Conservation (phyloP, 164 flowering plant genomes). For the Tetrastigma voinierianum region DNA sequence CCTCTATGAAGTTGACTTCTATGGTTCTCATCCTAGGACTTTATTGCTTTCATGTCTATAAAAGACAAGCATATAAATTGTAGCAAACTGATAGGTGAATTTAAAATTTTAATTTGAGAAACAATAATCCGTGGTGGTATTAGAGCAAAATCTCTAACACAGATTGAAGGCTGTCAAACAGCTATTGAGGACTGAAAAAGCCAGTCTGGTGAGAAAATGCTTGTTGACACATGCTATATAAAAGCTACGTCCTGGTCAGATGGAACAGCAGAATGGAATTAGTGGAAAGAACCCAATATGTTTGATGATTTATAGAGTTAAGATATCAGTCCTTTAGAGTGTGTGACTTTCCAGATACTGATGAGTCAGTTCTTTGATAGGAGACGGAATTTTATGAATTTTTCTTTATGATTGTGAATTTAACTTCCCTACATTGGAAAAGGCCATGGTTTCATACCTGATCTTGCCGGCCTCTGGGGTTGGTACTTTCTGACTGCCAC, state of each 20-base stretch:
- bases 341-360: background rate
- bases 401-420: no score
- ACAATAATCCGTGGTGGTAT: no score
- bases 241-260: background rate
- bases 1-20: background rate
- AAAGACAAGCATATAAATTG: background rate
- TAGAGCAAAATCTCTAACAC: no score
- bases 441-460: slow-evolving; percentile 52
- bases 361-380: no score
- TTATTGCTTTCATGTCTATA: background rate
- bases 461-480: slow-evolving; percentile 62
- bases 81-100: no score
- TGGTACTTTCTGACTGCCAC: slow-evolving; percentile 81
- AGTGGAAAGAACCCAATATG: no score
- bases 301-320: background rate
- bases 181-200: no score
- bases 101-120: no score
- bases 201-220: no score
- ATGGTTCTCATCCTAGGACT: background rate
- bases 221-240: background rate
- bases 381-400: background rate
- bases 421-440: background rate
- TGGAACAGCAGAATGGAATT: background rate
- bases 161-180: no score
- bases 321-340: background rate